Conservation (phyloP, 768 basidiomycete species). For the Boletus bicolor region DNA sequence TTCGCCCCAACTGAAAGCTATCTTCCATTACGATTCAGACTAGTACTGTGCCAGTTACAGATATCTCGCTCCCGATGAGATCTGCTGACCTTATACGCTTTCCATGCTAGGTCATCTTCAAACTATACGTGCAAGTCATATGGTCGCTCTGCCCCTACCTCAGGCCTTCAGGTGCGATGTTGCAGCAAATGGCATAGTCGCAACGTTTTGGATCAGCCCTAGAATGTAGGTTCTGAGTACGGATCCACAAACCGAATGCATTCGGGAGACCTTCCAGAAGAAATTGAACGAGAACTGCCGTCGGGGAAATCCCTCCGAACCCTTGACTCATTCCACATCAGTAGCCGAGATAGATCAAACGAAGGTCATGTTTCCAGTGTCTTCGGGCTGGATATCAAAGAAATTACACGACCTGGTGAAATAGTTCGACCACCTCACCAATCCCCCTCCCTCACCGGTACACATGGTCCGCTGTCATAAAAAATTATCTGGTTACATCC, state of each 20-base stretch:
- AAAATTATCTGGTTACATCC: constrained; percentile 18
- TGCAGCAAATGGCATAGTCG: neutral
- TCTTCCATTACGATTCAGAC: constrained; percentile 7
- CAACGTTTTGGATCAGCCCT: neutral
- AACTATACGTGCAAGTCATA: neutral
- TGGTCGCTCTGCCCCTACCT: neutral
- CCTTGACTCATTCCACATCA: neutral
- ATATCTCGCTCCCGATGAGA: neutral
- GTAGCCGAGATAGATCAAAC: constrained; percentile 1
- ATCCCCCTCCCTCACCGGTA: constrained; percentile 58
- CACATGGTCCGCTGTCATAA: constrained; percentile 72
- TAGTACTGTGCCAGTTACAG: neutral
- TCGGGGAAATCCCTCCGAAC: neutral
- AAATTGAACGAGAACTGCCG: neutral
- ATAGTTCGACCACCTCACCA: constrained; percentile 7
- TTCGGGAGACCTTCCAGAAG: neutral
- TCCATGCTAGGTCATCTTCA: neutral
- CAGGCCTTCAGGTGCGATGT: neutral
- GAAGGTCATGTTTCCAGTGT: neutral
- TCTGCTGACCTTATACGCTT: neutral
- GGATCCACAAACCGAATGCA: neutral
- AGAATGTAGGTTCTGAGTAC: neutral
- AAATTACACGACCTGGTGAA: constrained; percentile 23
- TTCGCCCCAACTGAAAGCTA: neutral
- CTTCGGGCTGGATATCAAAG: constrained; percentile 6